Conservation (phyloP, 1,284 basidiomycete species). For the Sphagnurus paluster region DNA sequence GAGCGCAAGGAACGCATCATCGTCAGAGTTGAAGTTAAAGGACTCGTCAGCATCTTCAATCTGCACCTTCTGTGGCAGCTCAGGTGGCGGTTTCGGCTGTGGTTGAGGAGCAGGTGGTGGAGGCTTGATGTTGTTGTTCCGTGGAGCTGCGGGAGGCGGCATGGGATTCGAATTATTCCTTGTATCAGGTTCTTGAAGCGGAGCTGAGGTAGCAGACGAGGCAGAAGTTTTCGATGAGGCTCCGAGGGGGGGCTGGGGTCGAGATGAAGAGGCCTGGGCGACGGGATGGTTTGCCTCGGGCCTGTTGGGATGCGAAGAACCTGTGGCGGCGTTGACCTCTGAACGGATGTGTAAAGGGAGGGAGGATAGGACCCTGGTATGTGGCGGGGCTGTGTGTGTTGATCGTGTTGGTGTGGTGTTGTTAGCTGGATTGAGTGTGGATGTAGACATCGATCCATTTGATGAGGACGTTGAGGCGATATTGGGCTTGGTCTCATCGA, state of each 20-base stretch:
- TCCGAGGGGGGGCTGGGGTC: not conserved
- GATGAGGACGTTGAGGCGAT: slow-evolving; percentile 12
- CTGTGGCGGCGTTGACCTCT: slow-evolving; percentile 7
- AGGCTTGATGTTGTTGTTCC: not conserved
- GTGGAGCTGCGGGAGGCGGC: too few relatives aligned
- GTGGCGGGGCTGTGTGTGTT: slow-evolving; percentile 17
- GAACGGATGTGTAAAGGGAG: slow-evolving; percentile 26
- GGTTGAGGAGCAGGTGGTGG: not conserved
- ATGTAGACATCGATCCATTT: slow-evolving; percentile 12
- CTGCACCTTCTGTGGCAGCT: slow-evolving; percentile 1
- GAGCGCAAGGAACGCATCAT: slow-evolving; percentile 59
- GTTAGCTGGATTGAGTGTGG: slow-evolving; percentile 17
- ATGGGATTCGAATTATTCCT: too few relatives aligned
- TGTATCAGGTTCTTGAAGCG: not conserved
- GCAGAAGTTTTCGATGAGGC: not conserved
- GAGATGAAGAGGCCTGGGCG: too few relatives aligned
- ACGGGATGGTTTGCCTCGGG: not conserved
- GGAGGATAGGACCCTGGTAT: slow-evolving; percentile 16
- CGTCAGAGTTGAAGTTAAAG: slow-evolving; percentile 59
- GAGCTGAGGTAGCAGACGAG: too few relatives aligned
- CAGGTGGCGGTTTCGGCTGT: slow-evolving; percentile 4
- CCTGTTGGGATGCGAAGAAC: not conserved
- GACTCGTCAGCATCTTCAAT: slow-evolving; percentile 38
- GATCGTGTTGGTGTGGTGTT: slow-evolving; percentile 18
- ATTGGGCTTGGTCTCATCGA: slow-evolving; percentile 41